Percentiles rank a stretch among this genome's conserved stretches.
These are phyloP conservation scores for Obelidium mucronatum DNA, from an alignment of 192 early-diverging fungal genomes.

Conservation along the genomic window DNA sequence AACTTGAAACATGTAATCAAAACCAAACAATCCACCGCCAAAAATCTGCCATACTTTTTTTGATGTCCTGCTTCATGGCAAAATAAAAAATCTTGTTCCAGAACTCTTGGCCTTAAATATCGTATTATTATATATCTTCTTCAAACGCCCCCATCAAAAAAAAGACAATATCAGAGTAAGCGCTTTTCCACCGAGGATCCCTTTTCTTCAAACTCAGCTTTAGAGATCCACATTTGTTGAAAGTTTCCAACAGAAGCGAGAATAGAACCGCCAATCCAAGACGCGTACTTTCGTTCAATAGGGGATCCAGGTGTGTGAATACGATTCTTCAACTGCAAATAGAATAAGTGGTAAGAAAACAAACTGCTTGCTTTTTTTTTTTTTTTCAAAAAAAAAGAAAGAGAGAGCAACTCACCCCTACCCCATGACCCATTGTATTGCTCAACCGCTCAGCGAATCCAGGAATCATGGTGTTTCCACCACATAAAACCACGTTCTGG, in stretches of 20 bases:
- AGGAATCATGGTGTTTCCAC: slow-evolving; percentile 86
- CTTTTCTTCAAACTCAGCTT: slow-evolving; percentile 92
- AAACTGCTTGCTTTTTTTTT: background rate
- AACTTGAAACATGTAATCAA: no score
- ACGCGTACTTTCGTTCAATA: slow-evolving; percentile 88
- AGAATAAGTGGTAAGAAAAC: background rate
- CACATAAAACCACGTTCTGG: slow-evolving; percentile 85
- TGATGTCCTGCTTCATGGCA: no score
- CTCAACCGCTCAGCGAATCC: slow-evolving; percentile 86
- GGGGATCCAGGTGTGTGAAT: slow-evolving; percentile 78
- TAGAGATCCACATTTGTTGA: slow-evolving; percentile 98
- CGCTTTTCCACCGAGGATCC: slow-evolving; percentile 83
- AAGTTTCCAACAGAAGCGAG: slow-evolving; percentile 94
- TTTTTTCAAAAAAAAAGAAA: slow-evolving; percentile 13
- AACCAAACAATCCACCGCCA: no score
- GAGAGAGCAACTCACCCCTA: slow-evolving; percentile 59
- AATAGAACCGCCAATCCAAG: slow-evolving; percentile 98
- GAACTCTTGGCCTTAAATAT: no score
- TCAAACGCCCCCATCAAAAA: no score
- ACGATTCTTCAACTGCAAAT: slow-evolving; percentile 75
- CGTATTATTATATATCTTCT: no score
- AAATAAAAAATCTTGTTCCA: no score
- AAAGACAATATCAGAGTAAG: no score
- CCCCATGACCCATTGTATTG: slow-evolving; percentile 66
- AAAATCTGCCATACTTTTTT: no score